phyloP scores from a whole-genome alignment of 2,329 filamentous ascomycete species.

The Verticillium klebahnii region DNA sequence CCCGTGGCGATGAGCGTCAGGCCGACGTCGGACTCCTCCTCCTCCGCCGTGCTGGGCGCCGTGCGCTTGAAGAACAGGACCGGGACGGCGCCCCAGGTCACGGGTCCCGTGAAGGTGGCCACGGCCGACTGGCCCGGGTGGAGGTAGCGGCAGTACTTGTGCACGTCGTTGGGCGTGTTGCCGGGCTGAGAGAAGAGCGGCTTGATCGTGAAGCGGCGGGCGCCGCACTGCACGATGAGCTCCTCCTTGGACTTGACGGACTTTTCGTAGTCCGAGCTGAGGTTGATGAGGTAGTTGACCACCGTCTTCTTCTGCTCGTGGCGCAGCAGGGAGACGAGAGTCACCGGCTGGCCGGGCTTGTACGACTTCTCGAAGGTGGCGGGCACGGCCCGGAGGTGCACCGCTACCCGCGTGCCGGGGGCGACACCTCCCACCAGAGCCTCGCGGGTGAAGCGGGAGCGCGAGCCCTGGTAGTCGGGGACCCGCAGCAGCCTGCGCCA shows the following conservation, averaged over 20 bases:
- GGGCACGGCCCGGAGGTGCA: conserved; percentile 61
- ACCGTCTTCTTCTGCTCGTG: conserved; percentile 94
- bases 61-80: conserved; percentile 78
- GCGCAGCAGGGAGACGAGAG: conserved; percentile 80
- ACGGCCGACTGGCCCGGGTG: conserved; percentile 88
- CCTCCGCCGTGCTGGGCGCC: conserved; percentile 33
- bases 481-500: conserved; percentile 85
- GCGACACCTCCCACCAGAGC: conserved; percentile 83
- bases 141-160: conserved; percentile 91
- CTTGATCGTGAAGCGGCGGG: conserved; percentile 80
- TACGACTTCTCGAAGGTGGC: conserved; percentile 39
- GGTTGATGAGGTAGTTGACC: conserved; percentile 83
- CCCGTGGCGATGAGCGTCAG: conserved; percentile 80
- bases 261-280: conserved; percentile 69
- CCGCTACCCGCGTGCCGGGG: conserved; percentile 75
- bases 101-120: conserved; percentile 81
- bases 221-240: conserved; percentile 85
- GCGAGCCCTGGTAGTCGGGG: conserved; percentile 82
- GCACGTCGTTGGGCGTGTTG: conserved; percentile 90
- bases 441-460: conserved; percentile 72
- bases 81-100: conserved; percentile 91
- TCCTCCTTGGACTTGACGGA: conserved; percentile 91
- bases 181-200: conserved; percentile 88
- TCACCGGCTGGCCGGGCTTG: conserved; percentile 55
- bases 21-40: conserved; percentile 35